Base-by-base conservation (phyloP, 768 basidiomycete species). In the Flagelloscypha sp. region DNA sequence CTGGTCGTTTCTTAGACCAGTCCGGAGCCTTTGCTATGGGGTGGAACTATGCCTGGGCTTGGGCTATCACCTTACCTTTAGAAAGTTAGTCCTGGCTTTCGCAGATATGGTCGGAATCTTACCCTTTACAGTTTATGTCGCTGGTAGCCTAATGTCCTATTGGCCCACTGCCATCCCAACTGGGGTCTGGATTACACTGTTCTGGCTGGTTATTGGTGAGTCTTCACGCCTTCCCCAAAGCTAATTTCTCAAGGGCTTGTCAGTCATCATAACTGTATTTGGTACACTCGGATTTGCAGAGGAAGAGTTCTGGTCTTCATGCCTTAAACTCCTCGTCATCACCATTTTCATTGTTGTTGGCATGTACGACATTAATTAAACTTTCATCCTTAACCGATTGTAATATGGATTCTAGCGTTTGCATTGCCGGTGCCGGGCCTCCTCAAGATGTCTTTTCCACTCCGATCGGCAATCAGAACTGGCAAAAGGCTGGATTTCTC, bases 271-370 rank as follows among this genome's bases (percentile, higher is more conserved):
- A 24, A 52, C 55, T 33, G 24, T 67, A 13, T 66, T 69, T 34
- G 67, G 66, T 38, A 67, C 67, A 8, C 58, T 69, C 7, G 66
- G 66, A 8, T 69, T 58, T 34, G 65, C 67, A 0, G 67, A 69
- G 45, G 67, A 67, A 52, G 66, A 67, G 35, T 69, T 67, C 42
- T 69, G 67, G 67, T 62, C 66, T n/a, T 67, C 67, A 22, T 64
- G 60, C 41, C 50, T 69, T n/a, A 69, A 68, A 50, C 55, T 69
- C 16, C 38, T 67, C 32, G 65, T 65, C 4, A 63, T 66, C 25
- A 48, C 66, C 2, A 63, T 69, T 54, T 67, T 69, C 50, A 53
- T 66, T 35, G 57, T 69, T 50, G 63, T 69, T 15, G 65, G 63
- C 28, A 43, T 68, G 65, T 66, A 47, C 40, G 61, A 53, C n/a